phyloP scores from a whole-genome alignment of 2,329 filamentous ascomycete species.

The Trichoderma hamatum region DNA sequence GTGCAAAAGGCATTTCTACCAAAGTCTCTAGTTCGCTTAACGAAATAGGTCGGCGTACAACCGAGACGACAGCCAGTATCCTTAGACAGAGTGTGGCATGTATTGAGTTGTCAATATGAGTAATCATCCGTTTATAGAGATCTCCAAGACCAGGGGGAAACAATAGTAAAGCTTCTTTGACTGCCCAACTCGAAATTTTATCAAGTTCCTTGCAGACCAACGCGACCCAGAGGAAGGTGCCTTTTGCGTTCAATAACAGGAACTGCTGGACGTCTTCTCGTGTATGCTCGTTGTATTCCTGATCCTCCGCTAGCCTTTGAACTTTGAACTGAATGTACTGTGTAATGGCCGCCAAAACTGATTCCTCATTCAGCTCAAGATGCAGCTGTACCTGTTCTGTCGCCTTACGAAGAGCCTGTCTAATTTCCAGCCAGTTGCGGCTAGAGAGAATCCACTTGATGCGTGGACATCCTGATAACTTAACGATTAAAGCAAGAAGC shows the following conservation, averaged over 20 bases:
- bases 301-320: too few relatives aligned
- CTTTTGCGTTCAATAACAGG: not conserved
- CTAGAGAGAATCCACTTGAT: not conserved
- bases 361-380: not conserved
- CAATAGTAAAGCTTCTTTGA: too few relatives aligned
- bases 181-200: not conserved
- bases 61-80: not conserved
- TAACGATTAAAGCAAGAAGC: not conserved
- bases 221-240: not conserved
- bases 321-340: too few relatives aligned
- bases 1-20: too few relatives aligned
- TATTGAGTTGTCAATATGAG: not conserved
- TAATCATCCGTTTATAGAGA: not conserved
- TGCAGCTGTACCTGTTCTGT: too few relatives aligned
- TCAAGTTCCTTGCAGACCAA: not conserved
- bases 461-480: not conserved
- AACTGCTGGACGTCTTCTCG: too few relatives aligned
- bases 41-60: not conserved
- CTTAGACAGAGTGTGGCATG: not conserved
- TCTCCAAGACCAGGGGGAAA: not conserved
- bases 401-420: too few relatives aligned
- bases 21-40: not conserved
- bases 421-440: not conserved
- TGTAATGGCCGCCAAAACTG: too few relatives aligned
- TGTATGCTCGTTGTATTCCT: not conserved